Base-by-base conservation (phyloP, 108 stramenopile species). In the Pseudonitzschia multiseries region DNA sequence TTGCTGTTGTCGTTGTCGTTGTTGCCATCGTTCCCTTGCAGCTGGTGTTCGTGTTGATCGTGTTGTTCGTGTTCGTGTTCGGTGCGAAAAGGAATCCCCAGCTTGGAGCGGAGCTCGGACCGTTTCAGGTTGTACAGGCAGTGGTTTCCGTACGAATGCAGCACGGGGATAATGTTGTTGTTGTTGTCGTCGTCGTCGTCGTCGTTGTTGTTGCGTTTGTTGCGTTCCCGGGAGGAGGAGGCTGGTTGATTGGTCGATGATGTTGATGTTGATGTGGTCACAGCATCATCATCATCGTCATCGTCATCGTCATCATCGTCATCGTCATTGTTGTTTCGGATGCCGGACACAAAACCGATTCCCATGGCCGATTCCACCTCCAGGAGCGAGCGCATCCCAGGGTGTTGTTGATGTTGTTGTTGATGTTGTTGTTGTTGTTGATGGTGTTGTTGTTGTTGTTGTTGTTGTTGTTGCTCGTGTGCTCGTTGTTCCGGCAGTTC, bases 61-160 rank as follows among this genome's bases (percentile, higher is more conserved):
- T n/a, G n/a, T n/a, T n/a, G n/a, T n/a, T n/a, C n/a, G 56, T 57
- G 26, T 22, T 13, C 1, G 21, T 22, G 10, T 10, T 31, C 29
- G 27, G 13, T 4, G 57, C 57, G 79, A 73, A 95, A 95, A 12
- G 87, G 91, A 56, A 95, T 93, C 20, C 68, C 67, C 0, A 95
- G 73, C 44, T 81, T 86, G 9, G 79, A 9, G n/a, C 62, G 74
- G 12, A 95, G 40, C 29, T 70, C 68, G 24, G 77, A 17, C 28
- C 94, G 75, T 54, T 84, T 79, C n/a, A 95, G 50, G 79, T 90
- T 94, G 87, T 95, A 95, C 53, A 95, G 65, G 76, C 89, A 89
- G 66, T 95, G 94, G 69, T 95, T 95, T 4, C 94, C 94, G 73
- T 95, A 93, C 1, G 89, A 81, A 66, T 95, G 94, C 36, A 92